These are phyloP conservation scores for Kodamaea restingae DNA, from an alignment of 805 yeast species.

Conservation along the genomic window DNA sequence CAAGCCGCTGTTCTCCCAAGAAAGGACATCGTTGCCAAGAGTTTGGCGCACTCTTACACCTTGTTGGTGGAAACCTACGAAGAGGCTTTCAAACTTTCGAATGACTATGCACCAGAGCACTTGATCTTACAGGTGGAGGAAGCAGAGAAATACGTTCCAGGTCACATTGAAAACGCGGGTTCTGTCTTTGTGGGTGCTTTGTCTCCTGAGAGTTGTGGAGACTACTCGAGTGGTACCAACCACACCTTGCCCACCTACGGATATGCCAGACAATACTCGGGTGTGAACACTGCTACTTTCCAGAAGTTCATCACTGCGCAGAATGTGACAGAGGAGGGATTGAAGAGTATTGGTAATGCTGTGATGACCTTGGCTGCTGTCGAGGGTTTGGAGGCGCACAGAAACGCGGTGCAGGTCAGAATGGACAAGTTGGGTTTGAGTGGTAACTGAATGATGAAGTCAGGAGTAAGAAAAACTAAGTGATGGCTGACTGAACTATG, in stretches of 20 bases:
- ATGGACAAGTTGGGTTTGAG: slow-evolving; percentile 52
- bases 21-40: slow-evolving; percentile 86
- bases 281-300: slow-evolving; percentile 94
- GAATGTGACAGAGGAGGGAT: slow-evolving; percentile 80
- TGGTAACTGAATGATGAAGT: no score
- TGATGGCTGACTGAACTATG: no score
- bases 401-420: slow-evolving; percentile 94
- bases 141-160: slow-evolving; percentile 66
- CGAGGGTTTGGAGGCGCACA: slow-evolving; percentile 96
- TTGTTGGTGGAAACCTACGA: slow-evolving; percentile 63
- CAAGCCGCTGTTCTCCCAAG: slow-evolving; percentile 88
- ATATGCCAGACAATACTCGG: slow-evolving; percentile 94
- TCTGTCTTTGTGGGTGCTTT: slow-evolving; percentile 94
- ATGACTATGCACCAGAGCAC: slow-evolving; percentile 96
- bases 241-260: slow-evolving; percentile 99
- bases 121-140: slow-evolving; percentile 84
- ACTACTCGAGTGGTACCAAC: slow-evolving; percentile 96
- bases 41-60: slow-evolving; percentile 88
- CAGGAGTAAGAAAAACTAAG: no score
- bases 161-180: slow-evolving; percentile 85
- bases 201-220: slow-evolving; percentile 98
- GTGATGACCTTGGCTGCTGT: slow-evolving; percentile 94
- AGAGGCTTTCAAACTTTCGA: slow-evolving; percentile 83
- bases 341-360: slow-evolving; percentile 87
- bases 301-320: slow-evolving; percentile 94